Percentiles rank a stretch among this genome's conserved stretches.
Evolutionary conservation across 192 early-diverging fungal genomes (phyloP).

Genomic region (Podila verticillata): DNA sequence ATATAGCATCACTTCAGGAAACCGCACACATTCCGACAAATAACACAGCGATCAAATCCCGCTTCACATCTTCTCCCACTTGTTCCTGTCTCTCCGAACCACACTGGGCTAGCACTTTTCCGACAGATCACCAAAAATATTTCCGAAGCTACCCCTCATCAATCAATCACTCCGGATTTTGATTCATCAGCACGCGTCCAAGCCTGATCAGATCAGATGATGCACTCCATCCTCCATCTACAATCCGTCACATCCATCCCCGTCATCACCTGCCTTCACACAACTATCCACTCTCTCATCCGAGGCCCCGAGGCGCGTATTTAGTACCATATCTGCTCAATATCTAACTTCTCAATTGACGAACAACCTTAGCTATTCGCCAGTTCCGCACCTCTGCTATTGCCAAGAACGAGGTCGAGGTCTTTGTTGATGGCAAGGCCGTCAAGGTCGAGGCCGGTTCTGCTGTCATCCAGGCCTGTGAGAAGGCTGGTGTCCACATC

Average conservation of each 20-base stretch:
- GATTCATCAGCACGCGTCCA: neutral
- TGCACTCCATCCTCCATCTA: neutral
- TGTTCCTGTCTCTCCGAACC: neutral
- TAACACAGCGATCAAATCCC: neutral
- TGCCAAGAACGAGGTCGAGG: constrained; percentile 77
- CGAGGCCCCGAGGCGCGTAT: too few relatives aligned
- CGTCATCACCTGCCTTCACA: too few relatives aligned
- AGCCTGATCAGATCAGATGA: neutral
- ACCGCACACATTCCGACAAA: too few relatives aligned
- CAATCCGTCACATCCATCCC: too few relatives aligned
- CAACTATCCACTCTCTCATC: too few relatives aligned
- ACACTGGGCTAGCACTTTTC: neutral
- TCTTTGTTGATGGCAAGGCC: constrained; percentile 91
- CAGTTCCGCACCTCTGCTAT: constrained; percentile 57
- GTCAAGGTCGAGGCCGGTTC: constrained; percentile 92
- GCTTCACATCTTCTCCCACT: neutral
- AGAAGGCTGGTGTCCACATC: constrained; percentile 92
- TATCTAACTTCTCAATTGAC: too few relatives aligned
- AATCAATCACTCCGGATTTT: neutral
- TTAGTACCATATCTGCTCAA: too few relatives aligned
- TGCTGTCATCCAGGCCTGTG: constrained; percentile 97
- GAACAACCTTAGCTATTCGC: constrained; percentile 15
- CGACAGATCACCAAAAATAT: constrained; percentile 2
- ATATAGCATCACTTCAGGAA: too few relatives aligned
- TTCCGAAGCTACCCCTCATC: neutral